Conservation (phyloP, 257 asterid species). For the Leptodermis oblonga region DNA sequence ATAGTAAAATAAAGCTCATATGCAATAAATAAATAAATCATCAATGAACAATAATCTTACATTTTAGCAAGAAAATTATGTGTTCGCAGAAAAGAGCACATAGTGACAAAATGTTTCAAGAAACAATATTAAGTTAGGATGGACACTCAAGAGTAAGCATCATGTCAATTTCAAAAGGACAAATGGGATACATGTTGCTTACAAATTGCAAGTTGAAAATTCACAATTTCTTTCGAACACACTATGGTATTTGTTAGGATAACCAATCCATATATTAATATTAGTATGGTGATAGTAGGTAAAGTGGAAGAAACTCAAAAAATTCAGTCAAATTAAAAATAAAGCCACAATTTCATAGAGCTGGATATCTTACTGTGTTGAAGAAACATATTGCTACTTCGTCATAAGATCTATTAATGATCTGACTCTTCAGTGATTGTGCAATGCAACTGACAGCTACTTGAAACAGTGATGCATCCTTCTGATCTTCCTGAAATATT, state of each 20-base stretch:
- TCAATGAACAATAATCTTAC: not conserved
- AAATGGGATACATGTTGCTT: not conserved
- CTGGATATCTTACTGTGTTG: conserved; percentile 66
- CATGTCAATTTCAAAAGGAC: not conserved
- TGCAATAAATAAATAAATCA: not conserved
- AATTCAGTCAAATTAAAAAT: not conserved
- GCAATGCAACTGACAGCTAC: conserved; percentile 56
- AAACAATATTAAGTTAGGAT: not conserved
- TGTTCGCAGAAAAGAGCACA: not conserved
- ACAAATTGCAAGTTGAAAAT: not conserved
- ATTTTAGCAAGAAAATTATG: not conserved
- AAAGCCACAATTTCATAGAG: not conserved
- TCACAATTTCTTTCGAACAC: not conserved
- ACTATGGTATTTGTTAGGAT: not conserved
- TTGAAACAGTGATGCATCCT: conserved; percentile 56
- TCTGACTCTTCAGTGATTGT: conserved; percentile 77
- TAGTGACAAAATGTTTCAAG: not conserved
- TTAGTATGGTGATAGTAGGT: not conserved
- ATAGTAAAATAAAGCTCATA: not conserved
- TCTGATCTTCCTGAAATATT: conserved; percentile 51
- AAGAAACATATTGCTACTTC: conserved; percentile 93
- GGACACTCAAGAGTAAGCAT: not conserved
- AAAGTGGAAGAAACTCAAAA: not conserved
- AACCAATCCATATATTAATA: not conserved
- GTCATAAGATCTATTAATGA: conserved; percentile 81